Evolutionary conservation across 106 monocot genomes (phyloP).

Genomic region (Dendrobium chrysotoxum): DNA sequence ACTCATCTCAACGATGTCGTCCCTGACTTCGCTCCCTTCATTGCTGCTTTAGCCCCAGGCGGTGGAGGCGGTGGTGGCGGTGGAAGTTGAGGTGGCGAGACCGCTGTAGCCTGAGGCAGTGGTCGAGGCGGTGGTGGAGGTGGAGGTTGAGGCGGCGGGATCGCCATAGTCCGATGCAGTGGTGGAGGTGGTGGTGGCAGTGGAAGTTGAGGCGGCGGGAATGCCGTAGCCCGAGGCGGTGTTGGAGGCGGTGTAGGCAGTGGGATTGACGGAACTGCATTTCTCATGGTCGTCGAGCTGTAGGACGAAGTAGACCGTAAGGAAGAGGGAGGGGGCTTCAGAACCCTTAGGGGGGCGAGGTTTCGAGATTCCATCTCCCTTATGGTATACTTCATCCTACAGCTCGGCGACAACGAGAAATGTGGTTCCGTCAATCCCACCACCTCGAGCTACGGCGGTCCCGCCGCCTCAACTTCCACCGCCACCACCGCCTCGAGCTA

Average conservation of each 20-base stretch:
- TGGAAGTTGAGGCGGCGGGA: slow-evolving; percentile 15
- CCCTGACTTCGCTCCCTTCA: slow-evolving; percentile 18
- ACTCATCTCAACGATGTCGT: slow-evolving; percentile 47
- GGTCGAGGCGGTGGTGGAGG: no score
- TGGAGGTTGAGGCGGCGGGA: no score
- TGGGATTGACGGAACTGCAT: slow-evolving; percentile 8
- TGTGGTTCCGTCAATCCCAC: slow-evolving; percentile 19
- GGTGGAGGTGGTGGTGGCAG: slow-evolving; percentile 71
- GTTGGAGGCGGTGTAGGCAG: no score
- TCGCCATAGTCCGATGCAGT: no score
- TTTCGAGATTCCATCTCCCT: slow-evolving; percentile 11
- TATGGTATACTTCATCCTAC: slow-evolving; percentile 17
- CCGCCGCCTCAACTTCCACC: no score
- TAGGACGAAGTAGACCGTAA: slow-evolving; percentile 35
- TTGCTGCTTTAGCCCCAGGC: slow-evolving; percentile 52
- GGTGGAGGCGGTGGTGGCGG: slow-evolving; percentile 54
- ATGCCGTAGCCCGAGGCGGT: no score
- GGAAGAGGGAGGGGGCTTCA: slow-evolving; percentile 66
- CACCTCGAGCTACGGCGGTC: no score
- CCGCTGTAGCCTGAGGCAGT: no score
- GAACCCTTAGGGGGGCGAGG: slow-evolving; percentile 44
- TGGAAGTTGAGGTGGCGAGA: no score
- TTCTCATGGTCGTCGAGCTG: slow-evolving; percentile 10
- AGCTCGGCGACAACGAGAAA: slow-evolving; percentile 11
- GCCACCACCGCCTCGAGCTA: no score